Base-by-base conservation (phyloP, 306 rosid genomes). In the Lathyrus tuberosus region DNA sequence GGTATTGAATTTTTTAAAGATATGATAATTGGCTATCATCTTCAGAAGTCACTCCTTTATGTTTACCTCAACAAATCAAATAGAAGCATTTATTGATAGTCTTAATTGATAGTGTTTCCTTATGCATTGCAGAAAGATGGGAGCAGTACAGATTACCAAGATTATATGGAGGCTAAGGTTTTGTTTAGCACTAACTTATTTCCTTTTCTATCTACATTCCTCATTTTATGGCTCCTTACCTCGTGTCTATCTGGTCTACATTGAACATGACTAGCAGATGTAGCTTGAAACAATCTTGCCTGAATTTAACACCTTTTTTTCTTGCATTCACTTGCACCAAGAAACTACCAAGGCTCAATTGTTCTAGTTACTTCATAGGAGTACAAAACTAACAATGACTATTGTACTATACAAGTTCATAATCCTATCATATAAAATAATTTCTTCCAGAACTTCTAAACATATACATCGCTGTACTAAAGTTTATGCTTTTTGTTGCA, bases 161-260 rank as follows among this genome's bases (percentile, higher is more conserved):
- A 73, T 82, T 93, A 90, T 84, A 81, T 88, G 69, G 89, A 93
- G 70, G 96, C 98, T 78, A 87, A 78, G 97, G 98, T 93, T 77
- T 26, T 74, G 57, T 74, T 60, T 65, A 7, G 35, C 69, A 41
- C 49, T 71, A 22, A n/a, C 46, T 48, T 38, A 40, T 42, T 42
- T 31, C 70, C 26, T 33, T 54, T 67, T 57, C 64, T 62, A 57
- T 59, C 26, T 17, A 58, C 17, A 72, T 61, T 54, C 58, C 61
- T 44, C 57, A 11, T 46, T 22, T 20, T 59, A 12, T 38, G 43
- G 31, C 35, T 6, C 12, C 52, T 10, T 37, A 17, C 42, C 18
- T n/a, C 42, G 10, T 52, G 24, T 71, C 52, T 40, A 17, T 11
- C 11, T 48, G 20, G 49, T 14, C 46, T 8, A 42, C 64, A 49